A percentile compares a stretch with the other conserved stretches of the same genome.
These are phyloP conservation scores for Sporopachydermia quercuum DNA, from an alignment of 805 yeast species.

Conservation along the genomic window DNA sequence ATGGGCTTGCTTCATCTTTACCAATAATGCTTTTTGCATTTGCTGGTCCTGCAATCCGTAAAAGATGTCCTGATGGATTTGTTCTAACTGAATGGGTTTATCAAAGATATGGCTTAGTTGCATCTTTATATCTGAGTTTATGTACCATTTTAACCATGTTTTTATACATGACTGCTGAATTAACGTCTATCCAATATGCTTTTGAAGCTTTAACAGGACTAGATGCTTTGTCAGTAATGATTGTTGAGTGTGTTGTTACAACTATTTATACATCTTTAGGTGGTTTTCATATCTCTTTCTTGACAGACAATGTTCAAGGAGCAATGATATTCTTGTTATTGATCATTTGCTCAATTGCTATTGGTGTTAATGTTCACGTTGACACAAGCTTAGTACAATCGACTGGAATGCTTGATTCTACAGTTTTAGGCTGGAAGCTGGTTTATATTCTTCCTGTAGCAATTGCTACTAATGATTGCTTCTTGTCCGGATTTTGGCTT, in stretches of 20 bases:
- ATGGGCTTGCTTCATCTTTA: slow-evolving; percentile 62
- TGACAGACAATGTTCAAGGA: slow-evolving; percentile 83
- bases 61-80: slow-evolving; percentile 76
- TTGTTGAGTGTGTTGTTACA: slow-evolving; percentile 77
- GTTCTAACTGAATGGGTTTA: slow-evolving; percentile 93
- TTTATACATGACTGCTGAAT: slow-evolving; percentile 75
- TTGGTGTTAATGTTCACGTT: slow-evolving; percentile 58
- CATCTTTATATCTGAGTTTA: slow-evolving; percentile 62
- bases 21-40: slow-evolving; percentile 77
- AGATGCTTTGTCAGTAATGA: slow-evolving; percentile 64
- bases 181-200: slow-evolving; percentile 67
- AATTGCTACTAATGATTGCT: slow-evolving; percentile 78
- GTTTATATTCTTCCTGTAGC: slow-evolving; percentile 76
- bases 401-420: slow-evolving; percentile 47
- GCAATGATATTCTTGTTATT: slow-evolving; percentile 48
- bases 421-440: slow-evolving; percentile 78
- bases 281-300: slow-evolving; percentile 77
- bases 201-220: slow-evolving; percentile 65
- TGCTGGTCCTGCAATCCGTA: slow-evolving; percentile 68
- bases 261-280: slow-evolving; percentile 79
- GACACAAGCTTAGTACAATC: slow-evolving; percentile 44
- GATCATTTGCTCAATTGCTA: slow-evolving; percentile 60
- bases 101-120: slow-evolving; percentile 55
- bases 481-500: slow-evolving; percentile 87
- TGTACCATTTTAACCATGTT: slow-evolving; percentile 78